Evolutionary conservation across 768 basidiomycete genomes (phyloP), one percentile per base, ranked within the genome.

Genomic region (Leccinum broughii): DNA sequence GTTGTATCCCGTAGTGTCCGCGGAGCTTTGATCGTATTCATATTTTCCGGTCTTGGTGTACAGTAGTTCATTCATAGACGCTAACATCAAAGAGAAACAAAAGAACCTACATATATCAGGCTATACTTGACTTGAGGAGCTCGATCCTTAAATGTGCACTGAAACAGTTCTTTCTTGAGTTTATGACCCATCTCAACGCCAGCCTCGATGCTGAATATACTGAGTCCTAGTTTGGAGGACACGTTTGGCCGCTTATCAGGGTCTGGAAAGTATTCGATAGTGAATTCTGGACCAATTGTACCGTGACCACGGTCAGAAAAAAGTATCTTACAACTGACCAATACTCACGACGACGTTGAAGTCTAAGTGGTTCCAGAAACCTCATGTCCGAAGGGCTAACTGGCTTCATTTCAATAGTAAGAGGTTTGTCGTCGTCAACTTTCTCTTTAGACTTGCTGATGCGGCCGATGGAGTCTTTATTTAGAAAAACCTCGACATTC

Each of bases 401-500:
- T 8, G 67, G 75, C 63, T 80, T 83, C 51, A 93, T 72, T 5
- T 80, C 80, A 59, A 77, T 79, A 1, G n/a, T n/a, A n/a, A 86
- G 85, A 26, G n/a, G n/a, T n/a, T 10, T 44, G 10, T 90, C 64
- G 2, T 72, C 74, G 6, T 77, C 78, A 3, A 85, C 76, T 9
- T 75, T 46, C 4, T 84, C 84, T 22, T 78, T 67, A 1, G 80
- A 75, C 76, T 93, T 95, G 37, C 77, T 80, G 52, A 95, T 71
- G 35, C 77, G 80, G 20, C 85, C 83, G 2, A 94, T 77, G 41
- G 85, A 77, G 65, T 85, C 83, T 61, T 86, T 85, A 66, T 98
- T 87, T 44, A 95, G 83, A 71, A 83, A 91, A 35, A 98, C 83
- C 64, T 84, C 86, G 57, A 97, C 85, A 70, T 87, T 80, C 15